These are phyloP conservation scores for Globisporangium barbulae DNA, from an alignment of 352 stramenopile genomes.

Conservation along the genomic window DNA sequence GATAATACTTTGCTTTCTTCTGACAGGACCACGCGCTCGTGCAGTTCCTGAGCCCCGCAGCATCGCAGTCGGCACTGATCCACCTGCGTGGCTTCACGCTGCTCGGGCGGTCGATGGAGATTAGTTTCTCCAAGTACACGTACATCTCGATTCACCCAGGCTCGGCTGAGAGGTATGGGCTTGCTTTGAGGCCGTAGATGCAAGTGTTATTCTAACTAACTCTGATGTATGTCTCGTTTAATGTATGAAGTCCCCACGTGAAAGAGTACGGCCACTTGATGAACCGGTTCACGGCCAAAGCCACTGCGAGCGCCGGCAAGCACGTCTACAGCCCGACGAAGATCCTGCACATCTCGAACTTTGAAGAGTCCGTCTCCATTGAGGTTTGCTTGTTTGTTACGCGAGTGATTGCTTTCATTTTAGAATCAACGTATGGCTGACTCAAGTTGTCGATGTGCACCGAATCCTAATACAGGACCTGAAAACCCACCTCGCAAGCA, in stretches of 20 bases:
- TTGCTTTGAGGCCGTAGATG: too few species aligned
- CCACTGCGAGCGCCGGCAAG: conserved; percentile 41
- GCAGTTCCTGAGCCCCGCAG: conserved; percentile 45
- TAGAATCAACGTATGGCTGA: not conserved
- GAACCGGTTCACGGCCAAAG: conserved; percentile 67
- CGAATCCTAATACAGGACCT: conserved; percentile 23
- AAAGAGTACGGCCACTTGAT: conserved; percentile 48
- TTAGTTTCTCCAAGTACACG: conserved; percentile 60
- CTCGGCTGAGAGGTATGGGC: conserved; percentile 11
- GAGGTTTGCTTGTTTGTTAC: conserved; percentile 20
- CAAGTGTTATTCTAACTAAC: conserved; percentile 4
- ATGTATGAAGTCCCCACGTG: conserved; percentile 13
- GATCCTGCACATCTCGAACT: conserved; percentile 61
- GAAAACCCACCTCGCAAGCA: conserved; percentile 30
- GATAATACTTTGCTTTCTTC: not conserved
- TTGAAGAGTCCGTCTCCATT: conserved; percentile 31
- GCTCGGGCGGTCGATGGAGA: conserved; percentile 47
- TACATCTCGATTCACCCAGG: conserved; percentile 38
- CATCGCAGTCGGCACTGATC: conserved; percentile 43
- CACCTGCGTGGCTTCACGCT: conserved; percentile 57
- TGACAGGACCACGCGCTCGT: conserved; percentile 50
- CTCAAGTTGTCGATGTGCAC: not conserved
- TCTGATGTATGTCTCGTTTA: not conserved
- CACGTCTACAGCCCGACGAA: conserved; percentile 69
- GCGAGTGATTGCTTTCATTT: not conserved